Base-by-base conservation (phyloP, 164 flowering plant genomes). In the Aristolochia contorta region DNA sequence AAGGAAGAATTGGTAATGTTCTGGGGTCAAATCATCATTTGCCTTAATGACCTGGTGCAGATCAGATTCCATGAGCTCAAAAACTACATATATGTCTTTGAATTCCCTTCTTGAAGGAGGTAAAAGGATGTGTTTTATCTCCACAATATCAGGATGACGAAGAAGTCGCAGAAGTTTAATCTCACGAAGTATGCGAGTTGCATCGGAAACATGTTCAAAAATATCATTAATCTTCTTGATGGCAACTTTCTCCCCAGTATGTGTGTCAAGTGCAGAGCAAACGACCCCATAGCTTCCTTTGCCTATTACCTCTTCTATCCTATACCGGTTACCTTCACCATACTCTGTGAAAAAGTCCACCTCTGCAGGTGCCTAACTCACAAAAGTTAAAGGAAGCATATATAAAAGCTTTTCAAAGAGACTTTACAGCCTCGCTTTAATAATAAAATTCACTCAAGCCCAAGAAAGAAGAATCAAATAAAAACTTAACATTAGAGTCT, bases 201-300 rank as follows among this genome's bases (percentile, higher is more conserved):
- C 96, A 74, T 92, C 98, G 56, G 96, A 92, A 25, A 89, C 96
- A 71, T 92, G 98, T 65, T 92, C 98, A 67, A 92, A 92, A 22
- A 92, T 89, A 68, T 92, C 98, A 79, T 92, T 92, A 46, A 92
- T 92, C 79, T 92, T 92, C 69, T 92, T 92, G 53, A 92, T 92
- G 2, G 98, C 96, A 47, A 92, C 98, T 68, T 92, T 92, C 57
- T 92, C 98, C 67, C 96, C 96, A 25, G 78, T 69, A 73, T 86
- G 96, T 20, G 93, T 81, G 60, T 92, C 96, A 62, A 74, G 83
- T 12, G 96, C 96, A 59, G 96, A 89, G 76, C 93, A 85, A 54
- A 92, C 98, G 66, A 92, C 90, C 43, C 96, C 98, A 71, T 92
- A 92, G 77, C 98, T 92, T 65, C 98, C 98, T 84, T 89, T 92